phyloP scores from a whole-genome alignment of 2,329 filamentous ascomycete genomes.

The Ophiostoma australiae region DNA sequence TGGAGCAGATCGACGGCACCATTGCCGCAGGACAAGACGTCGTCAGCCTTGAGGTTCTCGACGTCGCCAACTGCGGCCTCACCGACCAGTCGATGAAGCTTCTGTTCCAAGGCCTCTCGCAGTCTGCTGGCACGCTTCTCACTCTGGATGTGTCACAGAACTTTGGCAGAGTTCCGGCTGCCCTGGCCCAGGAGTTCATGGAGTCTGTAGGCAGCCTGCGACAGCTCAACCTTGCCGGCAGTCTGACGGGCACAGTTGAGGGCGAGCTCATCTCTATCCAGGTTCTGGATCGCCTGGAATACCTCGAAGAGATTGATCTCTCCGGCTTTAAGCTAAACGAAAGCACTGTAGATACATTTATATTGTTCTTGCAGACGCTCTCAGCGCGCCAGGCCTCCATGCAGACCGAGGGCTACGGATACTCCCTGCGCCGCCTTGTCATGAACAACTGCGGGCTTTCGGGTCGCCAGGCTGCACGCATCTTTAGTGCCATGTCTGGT shows the following conservation, averaged over 20 bases:
- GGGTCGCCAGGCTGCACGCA: constrained; percentile 45
- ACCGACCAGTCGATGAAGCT: constrained; percentile 46
- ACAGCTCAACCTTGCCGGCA: constrained; percentile 48
- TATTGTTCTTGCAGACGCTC: constrained; percentile 39
- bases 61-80: constrained; percentile 49
- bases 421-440: constrained; percentile 37
- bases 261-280: constrained; percentile 46
- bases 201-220: constrained; percentile 42
- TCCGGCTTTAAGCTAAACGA: constrained; percentile 46
- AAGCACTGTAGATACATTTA: constrained; percentile 44
- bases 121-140: constrained; percentile 38
- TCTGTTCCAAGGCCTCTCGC: constrained; percentile 45
- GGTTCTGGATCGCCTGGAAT: constrained; percentile 40
- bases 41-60: constrained; percentile 44
- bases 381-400: constrained; percentile 22
- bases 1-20: constrained; percentile 15
- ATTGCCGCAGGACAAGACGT: constrained; percentile 18
- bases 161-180: constrained; percentile 46
- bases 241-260: constrained; percentile 44
- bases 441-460: constrained; percentile 51
- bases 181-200: constrained; percentile 43
- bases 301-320: constrained; percentile 51
- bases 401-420: constrained; percentile 22
- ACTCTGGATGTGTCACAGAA: constrained; percentile 51
- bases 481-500: constrained; percentile 48